Evolutionary conservation across 2,329 filamentous ascomycete species (phyloP).

Genomic region (Truncatella angustata): DNA sequence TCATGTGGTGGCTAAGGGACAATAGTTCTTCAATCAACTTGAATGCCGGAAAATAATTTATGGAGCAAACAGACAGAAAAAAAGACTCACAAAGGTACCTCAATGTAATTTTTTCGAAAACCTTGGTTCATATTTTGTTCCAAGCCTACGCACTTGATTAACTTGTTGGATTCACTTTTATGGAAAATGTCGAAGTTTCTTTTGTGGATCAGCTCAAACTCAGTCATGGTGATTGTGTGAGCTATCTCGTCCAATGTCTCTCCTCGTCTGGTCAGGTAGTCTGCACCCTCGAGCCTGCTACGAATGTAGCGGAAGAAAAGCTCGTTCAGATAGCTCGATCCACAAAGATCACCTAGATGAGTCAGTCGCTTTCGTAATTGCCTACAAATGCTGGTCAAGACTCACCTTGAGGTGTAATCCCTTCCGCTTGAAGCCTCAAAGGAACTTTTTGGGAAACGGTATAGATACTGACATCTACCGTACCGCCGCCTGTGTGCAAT

Average conservation of each 20-base stretch:
- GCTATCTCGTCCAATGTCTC: neutral
- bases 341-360: conserved; percentile 24
- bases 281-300: neutral
- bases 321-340: conserved; percentile 30
- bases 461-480: conserved; percentile 26
- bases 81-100: neutral
- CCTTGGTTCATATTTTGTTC: neutral
- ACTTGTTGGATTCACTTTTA: neutral
- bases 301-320: conserved; percentile 15
- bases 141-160: neutral
- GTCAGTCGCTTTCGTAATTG: too few species aligned
- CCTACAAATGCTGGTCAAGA: too few species aligned
- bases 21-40: too few species aligned
- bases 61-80: too few species aligned
- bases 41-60: too few species aligned
- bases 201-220: neutral
- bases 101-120: neutral
- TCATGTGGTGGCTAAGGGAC: too few species aligned
- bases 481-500: conserved; percentile 21
- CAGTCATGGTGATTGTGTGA: neutral
- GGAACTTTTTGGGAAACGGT: conserved; percentile 21
- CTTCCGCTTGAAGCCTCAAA: conserved; percentile 19
- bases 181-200: neutral
- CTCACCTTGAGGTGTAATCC: conserved; percentile 16
- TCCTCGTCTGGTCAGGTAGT: neutral